Evolutionary conservation across 2,329 filamentous ascomycete species (phyloP).

Genomic region (Ceratocystis ficicola): DNA sequence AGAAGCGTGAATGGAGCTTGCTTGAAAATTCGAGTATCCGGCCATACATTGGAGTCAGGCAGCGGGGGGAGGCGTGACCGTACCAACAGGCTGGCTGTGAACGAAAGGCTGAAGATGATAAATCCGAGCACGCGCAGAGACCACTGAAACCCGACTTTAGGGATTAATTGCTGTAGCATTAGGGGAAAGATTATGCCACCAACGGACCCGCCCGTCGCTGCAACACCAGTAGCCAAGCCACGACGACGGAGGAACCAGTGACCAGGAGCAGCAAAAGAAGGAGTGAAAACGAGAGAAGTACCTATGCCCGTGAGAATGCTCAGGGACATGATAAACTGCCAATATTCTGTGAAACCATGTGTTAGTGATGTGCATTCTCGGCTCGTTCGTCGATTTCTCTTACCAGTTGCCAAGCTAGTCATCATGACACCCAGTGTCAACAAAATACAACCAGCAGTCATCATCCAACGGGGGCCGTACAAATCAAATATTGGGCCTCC

Average conservation of each 20-base stretch:
- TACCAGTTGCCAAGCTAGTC: constrained; percentile 53
- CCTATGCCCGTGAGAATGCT: constrained; percentile 61
- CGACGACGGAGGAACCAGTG: constrained; percentile 68
- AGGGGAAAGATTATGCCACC: constrained; percentile 55
- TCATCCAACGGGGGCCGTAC: constrained; percentile 56
- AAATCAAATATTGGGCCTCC: constrained; percentile 73
- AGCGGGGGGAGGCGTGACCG: constrained; percentile 44
- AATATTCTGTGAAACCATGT: constrained; percentile 41
- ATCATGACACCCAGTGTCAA: constrained; percentile 52
- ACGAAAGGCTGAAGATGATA: constrained; percentile 37
- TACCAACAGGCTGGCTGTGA: constrained; percentile 38
- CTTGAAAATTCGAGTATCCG: constrained; percentile 50
- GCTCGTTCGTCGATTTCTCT: constrained; percentile 19
- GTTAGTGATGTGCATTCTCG: not conserved
- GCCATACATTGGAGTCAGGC: constrained; percentile 34
- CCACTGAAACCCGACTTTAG: constrained; percentile 39
- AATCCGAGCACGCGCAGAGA: constrained; percentile 39
- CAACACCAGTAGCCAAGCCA: constrained; percentile 68
- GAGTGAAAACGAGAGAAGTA: constrained; percentile 65
- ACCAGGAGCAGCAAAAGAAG: constrained; percentile 59
- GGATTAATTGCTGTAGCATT: constrained; percentile 35
- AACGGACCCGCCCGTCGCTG: constrained; percentile 52
- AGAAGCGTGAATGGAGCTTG: constrained; percentile 49
- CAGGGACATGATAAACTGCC: constrained; percentile 69
- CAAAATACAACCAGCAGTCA: constrained; percentile 50